Percentiles rank a stretch among this genome's conserved stretches.
Conservation (phyloP, 257 asterid genomes). For the Cynanchum wilfordii region DNA sequence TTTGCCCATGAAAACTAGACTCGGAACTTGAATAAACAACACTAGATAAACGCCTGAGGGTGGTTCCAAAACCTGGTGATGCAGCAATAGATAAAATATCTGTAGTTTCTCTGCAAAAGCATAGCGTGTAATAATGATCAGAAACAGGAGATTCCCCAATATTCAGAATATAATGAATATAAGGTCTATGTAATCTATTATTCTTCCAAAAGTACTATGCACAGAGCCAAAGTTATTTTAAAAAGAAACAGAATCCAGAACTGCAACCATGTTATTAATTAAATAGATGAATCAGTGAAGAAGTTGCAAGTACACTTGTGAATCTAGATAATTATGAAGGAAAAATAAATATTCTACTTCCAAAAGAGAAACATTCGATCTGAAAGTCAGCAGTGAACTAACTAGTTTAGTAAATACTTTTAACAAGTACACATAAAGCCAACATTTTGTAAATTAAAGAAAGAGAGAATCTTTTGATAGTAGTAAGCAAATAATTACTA, state of each 20-base stretch:
- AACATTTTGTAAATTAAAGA: not conserved
- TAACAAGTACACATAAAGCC: not conserved
- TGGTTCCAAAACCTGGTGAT: slow-evolving; percentile 57
- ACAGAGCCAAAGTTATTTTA: too few species aligned
- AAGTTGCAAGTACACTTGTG: not conserved
- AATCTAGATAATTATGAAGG: not conserved
- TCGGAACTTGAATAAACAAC: slow-evolving; percentile 31
- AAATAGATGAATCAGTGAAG: not conserved
- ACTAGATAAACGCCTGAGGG: slow-evolving; percentile 36
- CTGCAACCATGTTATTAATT: not conserved
- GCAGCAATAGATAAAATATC: slow-evolving; percentile 68
- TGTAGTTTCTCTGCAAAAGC: slow-evolving; percentile 59
- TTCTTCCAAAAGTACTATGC: not conserved
- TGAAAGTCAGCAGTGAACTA: not conserved
- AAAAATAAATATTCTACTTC: not conserved
- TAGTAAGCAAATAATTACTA: not conserved
- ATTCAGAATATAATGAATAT: not conserved
- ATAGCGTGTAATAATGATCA: slow-evolving; percentile 2
- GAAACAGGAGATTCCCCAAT: slow-evolving; percentile 3
- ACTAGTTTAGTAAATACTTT: not conserved
- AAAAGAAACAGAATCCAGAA: not conserved
- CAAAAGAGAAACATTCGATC: not conserved
- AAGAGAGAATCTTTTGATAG: not conserved
- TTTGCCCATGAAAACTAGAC: slow-evolving; percentile 21
- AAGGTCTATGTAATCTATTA: not conserved